These are phyloP conservation scores for Colletotrichum cereale DNA, from an alignment of 2,329 filamentous ascomycete species.

Conservation along the genomic window DNA sequence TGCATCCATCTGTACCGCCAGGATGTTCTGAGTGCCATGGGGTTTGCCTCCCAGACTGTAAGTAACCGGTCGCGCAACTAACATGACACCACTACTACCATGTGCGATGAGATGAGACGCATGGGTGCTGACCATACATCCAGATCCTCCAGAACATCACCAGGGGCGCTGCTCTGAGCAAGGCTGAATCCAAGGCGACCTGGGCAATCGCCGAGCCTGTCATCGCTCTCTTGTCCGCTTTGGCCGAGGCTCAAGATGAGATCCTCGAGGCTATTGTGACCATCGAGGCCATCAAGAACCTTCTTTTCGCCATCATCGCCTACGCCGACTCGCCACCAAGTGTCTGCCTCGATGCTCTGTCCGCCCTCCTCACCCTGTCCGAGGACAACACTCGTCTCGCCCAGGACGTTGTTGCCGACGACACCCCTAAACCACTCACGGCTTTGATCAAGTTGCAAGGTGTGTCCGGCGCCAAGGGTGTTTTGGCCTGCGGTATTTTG, in stretches of 20 bases:
- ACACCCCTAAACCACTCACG: conserved; percentile 61
- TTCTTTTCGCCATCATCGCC: conserved; percentile 67
- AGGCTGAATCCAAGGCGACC: conserved; percentile 65
- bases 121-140: conserved; percentile 31
- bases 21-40: conserved; percentile 71
- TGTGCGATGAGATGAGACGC: background rate
- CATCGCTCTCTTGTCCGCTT: conserved; percentile 63
- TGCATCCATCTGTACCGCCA: conserved; percentile 73
- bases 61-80: conserved; percentile 43
- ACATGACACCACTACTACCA: background rate
- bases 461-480: conserved; percentile 60
- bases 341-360: conserved; percentile 62
- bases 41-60: conserved; percentile 67
- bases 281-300: conserved; percentile 61
- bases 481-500: conserved; percentile 71
- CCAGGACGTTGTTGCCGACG: conserved; percentile 65
- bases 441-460: conserved; percentile 63
- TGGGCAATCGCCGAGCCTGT: conserved; percentile 69
- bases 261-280: conserved; percentile 67
- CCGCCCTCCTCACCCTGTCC: conserved; percentile 68
- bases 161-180: conserved; percentile 58
- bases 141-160: conserved; percentile 60
- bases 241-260: conserved; percentile 72
- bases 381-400: conserved; percentile 70
- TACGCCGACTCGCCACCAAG: conserved; percentile 56